phyloP scores from a whole-genome alignment of 2,329 filamentous ascomycete species.

The Fusarium globosum region DNA sequence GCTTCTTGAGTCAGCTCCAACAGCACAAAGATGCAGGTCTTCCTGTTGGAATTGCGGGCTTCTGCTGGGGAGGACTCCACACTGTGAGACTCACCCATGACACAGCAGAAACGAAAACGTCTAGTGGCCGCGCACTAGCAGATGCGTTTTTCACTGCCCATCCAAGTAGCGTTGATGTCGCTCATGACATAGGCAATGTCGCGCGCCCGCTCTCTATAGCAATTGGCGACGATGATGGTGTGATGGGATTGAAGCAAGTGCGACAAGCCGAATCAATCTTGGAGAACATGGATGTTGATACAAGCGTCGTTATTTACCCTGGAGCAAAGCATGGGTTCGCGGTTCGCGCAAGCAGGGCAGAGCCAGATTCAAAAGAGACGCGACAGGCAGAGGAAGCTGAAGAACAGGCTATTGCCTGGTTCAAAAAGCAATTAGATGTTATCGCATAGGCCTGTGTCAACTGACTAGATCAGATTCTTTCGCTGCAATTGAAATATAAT shows the following conservation, averaged over 20 bases:
- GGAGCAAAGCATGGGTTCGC: background rate
- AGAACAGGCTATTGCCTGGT: background rate
- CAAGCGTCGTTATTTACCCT: background rate
- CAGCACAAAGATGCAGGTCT: conserved; percentile 46
- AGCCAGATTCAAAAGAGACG: background rate
- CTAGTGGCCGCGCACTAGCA: background rate
- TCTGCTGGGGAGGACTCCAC: conserved; percentile 73
- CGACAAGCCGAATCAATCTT: background rate
- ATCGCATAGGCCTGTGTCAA: too few species aligned
- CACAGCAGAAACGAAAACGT: background rate
- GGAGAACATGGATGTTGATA: background rate
- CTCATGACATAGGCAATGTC: background rate
- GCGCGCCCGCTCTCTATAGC: background rate
- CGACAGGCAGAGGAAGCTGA: background rate
- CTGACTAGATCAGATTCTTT: too few species aligned
- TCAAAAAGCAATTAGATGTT: background rate
- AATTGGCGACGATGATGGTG: background rate
- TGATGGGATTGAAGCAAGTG: background rate
- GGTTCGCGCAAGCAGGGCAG: background rate
- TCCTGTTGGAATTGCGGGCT: conserved; percentile 65
- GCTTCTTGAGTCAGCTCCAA: conserved; percentile 53
- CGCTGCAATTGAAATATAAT: too few species aligned
- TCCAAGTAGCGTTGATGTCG: background rate
- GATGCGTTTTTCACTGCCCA: background rate
- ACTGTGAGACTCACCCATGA: conserved; percentile 58